Percentiles rank a stretch among this genome's conserved stretches.
Evolutionary conservation across 2,329 filamentous ascomycete species (phyloP).

Genomic region (Berkeleyomyces basicola): DNA sequence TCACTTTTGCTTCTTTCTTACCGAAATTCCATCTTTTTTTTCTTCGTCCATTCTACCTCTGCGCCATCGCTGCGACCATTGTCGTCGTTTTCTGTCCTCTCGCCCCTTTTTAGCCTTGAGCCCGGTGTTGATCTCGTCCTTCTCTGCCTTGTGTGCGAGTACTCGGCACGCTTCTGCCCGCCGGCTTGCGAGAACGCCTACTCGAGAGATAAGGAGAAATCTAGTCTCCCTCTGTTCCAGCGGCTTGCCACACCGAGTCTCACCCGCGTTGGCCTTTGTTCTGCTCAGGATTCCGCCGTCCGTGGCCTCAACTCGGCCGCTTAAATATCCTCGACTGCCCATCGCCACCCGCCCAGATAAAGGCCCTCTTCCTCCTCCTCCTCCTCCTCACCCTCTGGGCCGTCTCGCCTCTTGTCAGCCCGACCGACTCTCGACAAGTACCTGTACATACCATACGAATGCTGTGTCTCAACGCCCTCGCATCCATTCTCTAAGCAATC

Average conservation of each 20-base stretch:
- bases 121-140: not conserved
- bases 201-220: no score
- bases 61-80: not conserved
- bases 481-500: not conserved
- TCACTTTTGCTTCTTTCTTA: not conserved
- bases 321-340: no score
- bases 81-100: not conserved
- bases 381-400: not conserved
- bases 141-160: not conserved
- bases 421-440: not conserved
- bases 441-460: not conserved
- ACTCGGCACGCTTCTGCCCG: no score
- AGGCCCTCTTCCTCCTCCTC: no score
- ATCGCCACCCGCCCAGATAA: not conserved
- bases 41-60: not conserved
- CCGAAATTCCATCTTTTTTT: not conserved
- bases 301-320: no score
- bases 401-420: not conserved
- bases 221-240: no score
- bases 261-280: no score
- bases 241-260: no score
- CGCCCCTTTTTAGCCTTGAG: not conserved
- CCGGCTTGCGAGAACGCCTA: no score
- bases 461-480: not conserved
- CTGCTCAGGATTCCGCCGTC: no score